Percentiles rank a stretch among this genome's conserved stretches.
Evolutionary conservation across 148 eudicot species (phyloP).

Genomic region (Rhododendron henanense): DNA sequence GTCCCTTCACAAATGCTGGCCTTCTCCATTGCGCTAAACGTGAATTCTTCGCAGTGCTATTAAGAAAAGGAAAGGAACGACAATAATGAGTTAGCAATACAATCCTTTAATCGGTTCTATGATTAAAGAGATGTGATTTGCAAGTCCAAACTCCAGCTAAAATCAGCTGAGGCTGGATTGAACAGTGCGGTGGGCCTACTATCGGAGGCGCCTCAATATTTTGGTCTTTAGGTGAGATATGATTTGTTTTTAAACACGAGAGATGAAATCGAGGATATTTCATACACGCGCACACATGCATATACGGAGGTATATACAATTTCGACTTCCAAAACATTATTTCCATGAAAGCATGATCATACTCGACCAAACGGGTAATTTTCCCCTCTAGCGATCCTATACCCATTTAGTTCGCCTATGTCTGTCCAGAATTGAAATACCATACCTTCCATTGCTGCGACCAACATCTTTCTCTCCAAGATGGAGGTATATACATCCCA

Average conservation of each 20-base stretch:
- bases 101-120: background rate
- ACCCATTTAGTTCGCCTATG: background rate
- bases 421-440: background rate
- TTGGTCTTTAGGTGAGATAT: background rate
- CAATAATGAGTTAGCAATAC: background rate
- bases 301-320: too few species aligned
- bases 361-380: background rate
- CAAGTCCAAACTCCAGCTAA: too few species aligned
- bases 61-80: background rate
- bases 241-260: background rate
- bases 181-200: background rate
- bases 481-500: conserved; percentile 62
- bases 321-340: too few species aligned
- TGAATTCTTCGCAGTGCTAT: background rate
- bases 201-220: too few species aligned
- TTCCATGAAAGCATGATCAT: background rate
- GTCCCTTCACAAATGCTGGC: conserved; percentile 50
- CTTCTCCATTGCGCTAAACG: conserved; percentile 35
- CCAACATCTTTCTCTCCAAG: conserved; percentile 27
- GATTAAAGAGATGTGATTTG: too few species aligned
- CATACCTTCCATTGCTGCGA: conserved; percentile 29
- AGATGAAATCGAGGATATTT: too few species aligned
- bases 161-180: too few species aligned
- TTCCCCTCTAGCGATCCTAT: background rate
- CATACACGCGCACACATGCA: background rate